A percentile compares a stretch with the other conserved stretches of the same genome.
Conservation (phyloP, 257 asterid species). For the Cynanchum wilfordii region DNA sequence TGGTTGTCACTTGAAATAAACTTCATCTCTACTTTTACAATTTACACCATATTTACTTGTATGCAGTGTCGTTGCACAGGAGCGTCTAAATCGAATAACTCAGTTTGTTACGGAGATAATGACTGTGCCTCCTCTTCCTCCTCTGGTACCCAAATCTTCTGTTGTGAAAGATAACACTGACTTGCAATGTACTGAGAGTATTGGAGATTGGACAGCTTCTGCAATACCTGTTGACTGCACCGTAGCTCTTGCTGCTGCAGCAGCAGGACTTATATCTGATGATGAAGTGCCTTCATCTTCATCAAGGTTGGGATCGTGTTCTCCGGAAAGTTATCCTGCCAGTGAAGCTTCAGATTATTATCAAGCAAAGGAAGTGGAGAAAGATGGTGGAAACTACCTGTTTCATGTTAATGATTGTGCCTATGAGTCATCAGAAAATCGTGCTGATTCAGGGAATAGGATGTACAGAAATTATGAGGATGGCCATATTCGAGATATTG, state of each 20-base stretch:
- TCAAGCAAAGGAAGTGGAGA: slow-evolving; percentile 42
- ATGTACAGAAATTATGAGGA: slow-evolving; percentile 17
- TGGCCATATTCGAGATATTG: slow-evolving; percentile 36
- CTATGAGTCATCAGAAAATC: slow-evolving; percentile 43
- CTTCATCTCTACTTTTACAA: slow-evolving; percentile 12
- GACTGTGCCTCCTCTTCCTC: slow-evolving; percentile 38
- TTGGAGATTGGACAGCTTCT: slow-evolving; percentile 59
- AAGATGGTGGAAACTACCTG: slow-evolving; percentile 37
- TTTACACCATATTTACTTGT: slow-evolving; percentile 29
- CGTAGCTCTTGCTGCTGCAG: slow-evolving; percentile 64
- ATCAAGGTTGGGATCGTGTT: slow-evolving; percentile 44
- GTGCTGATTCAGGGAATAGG: slow-evolving; percentile 28
- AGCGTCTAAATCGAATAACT: slow-evolving; percentile 78
- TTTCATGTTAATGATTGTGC: slow-evolving; percentile 38
- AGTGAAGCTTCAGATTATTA: slow-evolving; percentile 55
- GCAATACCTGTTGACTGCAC: slow-evolving; percentile 68
- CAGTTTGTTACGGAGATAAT: slow-evolving; percentile 54
- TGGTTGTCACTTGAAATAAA: not conserved
- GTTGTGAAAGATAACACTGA: slow-evolving; percentile 33
- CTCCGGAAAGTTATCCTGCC: slow-evolving; percentile 44
- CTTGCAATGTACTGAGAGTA: slow-evolving; percentile 40
- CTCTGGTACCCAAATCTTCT: slow-evolving; percentile 34
- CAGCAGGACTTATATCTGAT: slow-evolving; percentile 70
- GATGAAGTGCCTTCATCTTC: slow-evolving; percentile 49
- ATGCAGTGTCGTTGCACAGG: slow-evolving; percentile 88